phyloP scores from a whole-genome alignment of 768 basidiomycete species.

The Steccherinum ochraceum region DNA sequence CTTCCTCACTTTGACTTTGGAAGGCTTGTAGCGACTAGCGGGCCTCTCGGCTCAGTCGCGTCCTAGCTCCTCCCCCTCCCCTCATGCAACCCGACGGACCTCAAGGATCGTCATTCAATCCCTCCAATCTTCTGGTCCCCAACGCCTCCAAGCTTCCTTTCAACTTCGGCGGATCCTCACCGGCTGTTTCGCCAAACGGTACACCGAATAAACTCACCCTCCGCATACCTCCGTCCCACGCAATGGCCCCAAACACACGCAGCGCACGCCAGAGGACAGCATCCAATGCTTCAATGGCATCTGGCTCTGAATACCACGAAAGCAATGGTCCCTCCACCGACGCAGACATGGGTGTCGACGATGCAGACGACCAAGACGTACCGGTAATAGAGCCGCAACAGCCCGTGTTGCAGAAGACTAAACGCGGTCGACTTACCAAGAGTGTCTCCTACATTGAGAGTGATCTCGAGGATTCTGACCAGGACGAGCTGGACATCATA shows the following conservation, averaged over 20 bases:
- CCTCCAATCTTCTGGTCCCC: background rate
- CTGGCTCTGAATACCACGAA: conserved; percentile 29
- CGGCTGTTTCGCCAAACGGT: background rate
- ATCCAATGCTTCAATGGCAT: conserved; percentile 17
- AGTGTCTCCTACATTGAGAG: conserved; percentile 23
- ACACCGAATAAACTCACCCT: conserved; percentile 3
- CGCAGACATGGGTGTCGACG: conserved; percentile 5
- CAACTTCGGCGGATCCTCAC: background rate
- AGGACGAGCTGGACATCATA: conserved; percentile 7
- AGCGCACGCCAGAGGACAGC: conserved; percentile 12
- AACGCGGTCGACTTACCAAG: conserved; percentile 21
- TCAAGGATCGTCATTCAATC: background rate
- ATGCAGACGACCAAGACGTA: conserved; percentile 20
- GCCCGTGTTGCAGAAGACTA: conserved; percentile 11
- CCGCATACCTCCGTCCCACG: conserved; percentile 11
- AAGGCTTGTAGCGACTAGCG: background rate
- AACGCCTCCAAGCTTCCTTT: background rate
- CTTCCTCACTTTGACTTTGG: no score
- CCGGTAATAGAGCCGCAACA: conserved; percentile 11
- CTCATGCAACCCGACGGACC: background rate
- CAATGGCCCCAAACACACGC: conserved; percentile 19
- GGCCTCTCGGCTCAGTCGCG: background rate
- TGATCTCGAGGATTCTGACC: conserved; percentile 9
- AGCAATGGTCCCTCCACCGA: conserved; percentile 22
- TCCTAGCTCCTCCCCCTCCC: background rate